Base-by-base conservation (phyloP, 2,329 filamentous ascomycete species). In the Microcyclospora pomicola region DNA sequence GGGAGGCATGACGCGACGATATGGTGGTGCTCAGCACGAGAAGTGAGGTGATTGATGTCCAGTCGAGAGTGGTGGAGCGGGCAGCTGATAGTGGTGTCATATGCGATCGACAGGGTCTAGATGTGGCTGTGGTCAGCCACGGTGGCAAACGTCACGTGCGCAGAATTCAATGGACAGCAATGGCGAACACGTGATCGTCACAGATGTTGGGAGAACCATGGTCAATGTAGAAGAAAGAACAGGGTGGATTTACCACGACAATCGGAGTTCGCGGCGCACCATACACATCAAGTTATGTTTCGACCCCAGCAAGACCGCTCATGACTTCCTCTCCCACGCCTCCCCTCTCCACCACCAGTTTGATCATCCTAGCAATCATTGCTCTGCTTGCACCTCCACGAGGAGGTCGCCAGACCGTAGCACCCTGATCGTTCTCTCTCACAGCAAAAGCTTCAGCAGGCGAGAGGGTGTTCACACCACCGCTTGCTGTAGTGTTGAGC, bases 261-360 rank as follows among this genome's bases (percentile, higher is more conserved):
- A 7, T 4, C 19, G 7, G 4, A 24, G 7, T 24, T 24, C 5
- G 7, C 4, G 5, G 7, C 7, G 19, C 19, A 7, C 19, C 19
- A 24, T 24, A 5, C 5, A 31, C 9, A 6, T n/a, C 15, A 27
- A 14, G 31, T 61, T 54, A 60, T 19, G 42, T 49, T 42, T 86
- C 80, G 33, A 91, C 82, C 13, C 71, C 75, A 44, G 87, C 80
- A 48, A 96, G 62, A 1, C 81, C 87, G 44, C 80, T 76, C 54
- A 96, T 67, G 5, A 95, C 81, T 59, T 95, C 88, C 47, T 87
- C 78, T 3, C 81, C 85, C 19, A 95, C 80, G 27, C 86, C 85
- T 0, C 81, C 81, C 50, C 72, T 75, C 55, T 82, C 75, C 41
- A 93, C 59, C 27, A 86, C 82, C 56, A 79, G 75, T 56, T 80